Base-by-base conservation (phyloP, 257 asterid species). In the Henckelia pumila region DNA sequence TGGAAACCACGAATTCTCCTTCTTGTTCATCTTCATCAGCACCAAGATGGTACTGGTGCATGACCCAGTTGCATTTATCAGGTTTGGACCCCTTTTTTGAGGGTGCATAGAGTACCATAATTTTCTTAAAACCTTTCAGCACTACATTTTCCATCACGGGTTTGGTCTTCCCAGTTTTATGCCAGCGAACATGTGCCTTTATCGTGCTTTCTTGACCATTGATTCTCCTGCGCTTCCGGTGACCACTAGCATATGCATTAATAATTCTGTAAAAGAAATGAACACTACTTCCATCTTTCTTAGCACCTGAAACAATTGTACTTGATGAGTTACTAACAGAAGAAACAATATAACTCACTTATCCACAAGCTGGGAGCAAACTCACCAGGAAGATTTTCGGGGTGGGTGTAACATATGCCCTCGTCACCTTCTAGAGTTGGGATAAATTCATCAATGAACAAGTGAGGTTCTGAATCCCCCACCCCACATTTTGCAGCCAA, bases 331-430 rank as follows among this genome's bases (percentile, higher is more conserved):
- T n/a, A 55, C 21, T 17, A 22, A 52, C 21, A 33, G 32, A 23
- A 7, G 72, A 61, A 35, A 19, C 16, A 44, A 28, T 7, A n/a
- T 17, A 47, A 47, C 58, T 23, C 8, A 53, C 25, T 25, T 0
- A 33, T 70, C 57, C 11, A 56, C 25, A 24, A 55, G 20, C 50
- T 14, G 30, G 23, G 28, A 7, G 30, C 59, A 7, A 33, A 65
- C 87, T 78, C 63, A 95, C 99, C 98, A 13, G 98, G 97, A 81
- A 95, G 99, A 76, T 91, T 84, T 80, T 91, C 98, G 22, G 99
- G 99, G 82, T 91, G 99, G 61, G 97, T 82, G 77, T 74, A 91
- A 67, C 92, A 89, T 64, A 95, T 91, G 56, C 99, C 99, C 20
- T 79, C 95, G 3, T 81, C 78, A 1, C 76, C 76, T 6, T 89